Percentiles rank a stretch among this genome's conserved stretches.
Evolutionary conservation across 352 stramenopile species (phyloP).

Genomic region (Phytophthora tentaculata): DNA sequence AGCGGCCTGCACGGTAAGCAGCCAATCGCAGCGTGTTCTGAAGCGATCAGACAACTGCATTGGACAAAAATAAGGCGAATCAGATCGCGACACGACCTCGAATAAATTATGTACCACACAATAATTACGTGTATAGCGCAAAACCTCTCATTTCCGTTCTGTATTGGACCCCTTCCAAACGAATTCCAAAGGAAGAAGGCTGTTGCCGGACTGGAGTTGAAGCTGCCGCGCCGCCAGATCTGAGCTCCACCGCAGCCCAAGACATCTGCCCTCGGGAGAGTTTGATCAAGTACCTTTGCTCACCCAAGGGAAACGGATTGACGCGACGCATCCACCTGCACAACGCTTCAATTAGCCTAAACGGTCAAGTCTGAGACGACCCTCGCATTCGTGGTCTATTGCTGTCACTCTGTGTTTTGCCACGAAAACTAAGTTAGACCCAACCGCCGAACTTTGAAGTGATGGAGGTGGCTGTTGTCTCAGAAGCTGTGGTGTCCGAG

Average conservation of each 20-base stretch:
- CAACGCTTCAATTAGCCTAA: conserved; percentile 7
- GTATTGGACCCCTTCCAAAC: neutral
- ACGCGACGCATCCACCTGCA: neutral
- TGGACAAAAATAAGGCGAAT: conserved; percentile 31
- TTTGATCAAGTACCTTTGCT: neutral
- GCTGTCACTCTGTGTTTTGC: conserved; percentile 9
- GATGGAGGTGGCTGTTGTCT: conserved; percentile 55
- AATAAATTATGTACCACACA: neutral
- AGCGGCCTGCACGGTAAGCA: neutral
- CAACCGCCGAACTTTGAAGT: conserved; percentile 1
- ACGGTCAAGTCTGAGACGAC: no score
- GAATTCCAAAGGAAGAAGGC: conserved; percentile 8
- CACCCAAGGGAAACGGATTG: no score
- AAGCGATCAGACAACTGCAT: conserved; percentile 5
- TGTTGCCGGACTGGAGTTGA: no score
- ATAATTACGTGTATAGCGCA: neutral
- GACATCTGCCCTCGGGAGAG: neutral
- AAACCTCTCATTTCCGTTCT: conserved; percentile 21
- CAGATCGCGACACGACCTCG: conserved; percentile 17
- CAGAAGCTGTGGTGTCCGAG: conserved; percentile 49
- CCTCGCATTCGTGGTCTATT: conserved; percentile 37
- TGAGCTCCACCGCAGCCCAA: no score
- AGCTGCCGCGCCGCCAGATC: no score
- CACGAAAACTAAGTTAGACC: conserved; percentile 18
- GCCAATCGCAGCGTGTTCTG: conserved; percentile 10